Conservation (phyloP, 2,329 filamentous ascomycete genomes). For the Arachnomyces sp. region DNA sequence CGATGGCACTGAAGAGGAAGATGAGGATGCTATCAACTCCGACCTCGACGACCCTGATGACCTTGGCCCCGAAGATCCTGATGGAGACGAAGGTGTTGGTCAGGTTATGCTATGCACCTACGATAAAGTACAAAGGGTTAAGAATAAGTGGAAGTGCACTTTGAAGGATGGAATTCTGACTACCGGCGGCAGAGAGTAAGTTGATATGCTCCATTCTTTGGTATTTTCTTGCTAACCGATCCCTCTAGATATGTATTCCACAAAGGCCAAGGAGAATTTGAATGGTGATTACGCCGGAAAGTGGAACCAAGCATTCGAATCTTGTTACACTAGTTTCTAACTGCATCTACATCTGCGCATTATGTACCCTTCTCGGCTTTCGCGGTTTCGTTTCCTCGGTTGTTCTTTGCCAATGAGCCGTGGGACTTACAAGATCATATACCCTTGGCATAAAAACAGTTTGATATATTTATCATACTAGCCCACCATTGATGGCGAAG, state of each 20-base stretch:
- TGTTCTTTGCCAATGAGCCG: background rate
- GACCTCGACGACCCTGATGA: constrained; percentile 95
- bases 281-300: constrained; percentile 60
- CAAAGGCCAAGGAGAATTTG: constrained; percentile 94
- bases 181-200: constrained; percentile 81
- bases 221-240: constrained; percentile 16
- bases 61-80: constrained; percentile 71
- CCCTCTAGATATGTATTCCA: constrained; percentile 75
- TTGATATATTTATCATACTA: too few relatives aligned
- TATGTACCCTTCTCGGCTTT: too few relatives aligned
- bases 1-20: constrained; percentile 56
- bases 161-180: constrained; percentile 94
- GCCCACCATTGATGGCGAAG: too few relatives aligned
- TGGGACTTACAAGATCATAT: background rate
- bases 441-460: too few relatives aligned
- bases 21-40: constrained; percentile 97
- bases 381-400: background rate
- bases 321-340: background rate
- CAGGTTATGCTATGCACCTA: constrained; percentile 99
- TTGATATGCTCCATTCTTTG: constrained; percentile 12
- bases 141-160: constrained; percentile 99
- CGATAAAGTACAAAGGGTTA: constrained; percentile 96
- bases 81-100: constrained; percentile 73
- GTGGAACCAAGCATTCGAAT: too few relatives aligned
- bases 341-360: background rate